A percentile compares a stretch with the other conserved stretches of the same genome.
These are phyloP conservation scores for Neopestalotiopsis clavispora DNA, from an alignment of 2,329 filamentous ascomycete genomes.

Conservation along the genomic window DNA sequence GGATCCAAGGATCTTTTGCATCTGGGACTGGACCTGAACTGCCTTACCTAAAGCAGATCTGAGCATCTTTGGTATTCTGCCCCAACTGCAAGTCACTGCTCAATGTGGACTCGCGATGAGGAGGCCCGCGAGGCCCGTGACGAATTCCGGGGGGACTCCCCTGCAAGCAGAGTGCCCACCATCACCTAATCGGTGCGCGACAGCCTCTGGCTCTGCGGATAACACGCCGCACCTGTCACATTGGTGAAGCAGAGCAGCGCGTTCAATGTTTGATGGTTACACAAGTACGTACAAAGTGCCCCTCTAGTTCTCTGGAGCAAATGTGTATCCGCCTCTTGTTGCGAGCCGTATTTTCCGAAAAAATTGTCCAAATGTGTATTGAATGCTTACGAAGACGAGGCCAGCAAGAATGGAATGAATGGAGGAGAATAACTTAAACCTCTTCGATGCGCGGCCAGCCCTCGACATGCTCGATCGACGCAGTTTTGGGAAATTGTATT, in stretches of 20 bases:
- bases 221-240: conserved; percentile 10
- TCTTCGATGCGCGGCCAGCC: neutral
- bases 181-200: neutral
- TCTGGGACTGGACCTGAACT: neutral
- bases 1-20: neutral
- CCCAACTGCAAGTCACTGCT: neutral
- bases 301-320: no score
- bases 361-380: no score
- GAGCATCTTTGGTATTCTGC: neutral
- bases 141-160: neutral
- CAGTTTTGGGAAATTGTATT: neutral
- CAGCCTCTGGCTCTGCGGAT: neutral
- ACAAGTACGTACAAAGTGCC: no score
- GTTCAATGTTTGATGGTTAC: neutral
- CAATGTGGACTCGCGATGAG: neutral
- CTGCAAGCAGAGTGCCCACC: neutral
- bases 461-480: neutral
- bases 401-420: neutral
- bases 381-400: neutral
- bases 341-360: no score
- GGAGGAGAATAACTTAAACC: neutral
- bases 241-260: neutral
- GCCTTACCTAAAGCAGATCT: neutral
- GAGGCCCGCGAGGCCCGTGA: neutral
- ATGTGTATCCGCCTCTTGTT: no score